Evolutionary conservation across 345 rosid species (phyloP).

Genomic region (Eutrema japonicum): DNA sequence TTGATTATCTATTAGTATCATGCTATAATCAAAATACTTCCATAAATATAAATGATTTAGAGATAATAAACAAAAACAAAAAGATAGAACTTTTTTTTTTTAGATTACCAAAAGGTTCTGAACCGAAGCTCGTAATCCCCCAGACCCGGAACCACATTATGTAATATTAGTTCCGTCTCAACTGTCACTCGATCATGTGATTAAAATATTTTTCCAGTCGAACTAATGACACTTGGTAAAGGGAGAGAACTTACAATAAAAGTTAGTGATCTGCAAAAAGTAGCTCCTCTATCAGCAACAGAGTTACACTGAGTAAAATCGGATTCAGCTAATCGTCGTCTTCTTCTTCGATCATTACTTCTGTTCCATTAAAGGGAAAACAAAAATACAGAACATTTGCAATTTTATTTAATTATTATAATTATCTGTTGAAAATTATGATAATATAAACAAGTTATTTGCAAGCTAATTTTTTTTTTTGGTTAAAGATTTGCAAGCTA

Average conservation of each 20-base stretch:
- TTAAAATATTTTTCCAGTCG: no score
- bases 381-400: slow-evolving; percentile 9
- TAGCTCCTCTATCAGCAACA: slow-evolving; percentile 55
- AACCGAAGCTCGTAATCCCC: no score
- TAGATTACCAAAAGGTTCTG: no score
- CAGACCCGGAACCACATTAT: no score
- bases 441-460: slow-evolving; percentile 16
- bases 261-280: slow-evolving; percentile 66
- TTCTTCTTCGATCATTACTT: slow-evolving; percentile 39
- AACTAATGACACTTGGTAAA: no score
- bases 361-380: slow-evolving; percentile 20
- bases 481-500: no score
- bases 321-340: slow-evolving; percentile 28
- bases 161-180: no score
- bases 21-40: not conserved
- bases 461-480: no score
- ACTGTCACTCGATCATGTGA: no score
- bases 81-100: no score
- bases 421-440: slow-evolving; percentile 7
- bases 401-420: slow-evolving; percentile 52
- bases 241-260: slow-evolving; percentile 54
- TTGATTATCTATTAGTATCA: not conserved
- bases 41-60: no score
- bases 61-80: no score
- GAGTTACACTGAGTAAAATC: slow-evolving; percentile 47